A percentile compares a stretch with the other conserved stretches of the same genome.
These are phyloP conservation scores for Paramecium biaurelia DNA, from an alignment of 73 alveolate species.

Conservation along the genomic window DNA sequence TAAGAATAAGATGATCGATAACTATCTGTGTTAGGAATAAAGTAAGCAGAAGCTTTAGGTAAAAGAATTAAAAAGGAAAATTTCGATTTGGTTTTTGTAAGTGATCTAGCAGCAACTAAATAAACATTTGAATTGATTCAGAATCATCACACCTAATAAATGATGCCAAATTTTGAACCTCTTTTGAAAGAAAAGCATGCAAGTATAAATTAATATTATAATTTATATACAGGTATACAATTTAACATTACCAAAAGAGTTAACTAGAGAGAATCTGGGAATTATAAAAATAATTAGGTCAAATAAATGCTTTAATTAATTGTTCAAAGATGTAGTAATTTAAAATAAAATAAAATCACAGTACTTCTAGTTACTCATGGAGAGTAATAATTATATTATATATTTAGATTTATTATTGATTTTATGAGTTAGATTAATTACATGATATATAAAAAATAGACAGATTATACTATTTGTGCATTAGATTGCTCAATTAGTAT, in stretches of 20 bases:
- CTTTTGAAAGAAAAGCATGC: slow-evolving; percentile 43
- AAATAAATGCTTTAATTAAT: background rate
- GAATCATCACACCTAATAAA: background rate
- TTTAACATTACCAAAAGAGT: background rate
- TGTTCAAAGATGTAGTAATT: background rate
- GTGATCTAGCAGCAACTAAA: slow-evolving; percentile 11
- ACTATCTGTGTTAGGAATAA: background rate
- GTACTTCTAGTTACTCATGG: slow-evolving; percentile 47
- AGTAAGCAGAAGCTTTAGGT: slow-evolving; percentile 33
- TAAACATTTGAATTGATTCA: slow-evolving; percentile 27
- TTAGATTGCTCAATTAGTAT: slow-evolving; percentile 35
- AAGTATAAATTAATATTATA: background rate
- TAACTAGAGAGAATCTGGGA: slow-evolving; percentile 41
- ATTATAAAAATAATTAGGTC: background rate
- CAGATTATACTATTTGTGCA: slow-evolving; percentile 27
- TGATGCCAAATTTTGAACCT: background rate
- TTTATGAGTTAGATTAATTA: slow-evolving; percentile 21
- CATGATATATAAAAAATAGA: background rate
- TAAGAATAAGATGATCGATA: slow-evolving; percentile 47
- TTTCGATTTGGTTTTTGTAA: slow-evolving; percentile 9
- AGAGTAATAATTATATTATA: background rate
- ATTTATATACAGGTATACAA: background rate
- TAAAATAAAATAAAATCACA: background rate
- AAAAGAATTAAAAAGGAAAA: slow-evolving; percentile 25
- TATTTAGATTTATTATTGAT: slow-evolving; percentile 14